Base-by-base conservation (phyloP, 1,284 basidiomycete species). In the Phellinidium pouzarii region DNA sequence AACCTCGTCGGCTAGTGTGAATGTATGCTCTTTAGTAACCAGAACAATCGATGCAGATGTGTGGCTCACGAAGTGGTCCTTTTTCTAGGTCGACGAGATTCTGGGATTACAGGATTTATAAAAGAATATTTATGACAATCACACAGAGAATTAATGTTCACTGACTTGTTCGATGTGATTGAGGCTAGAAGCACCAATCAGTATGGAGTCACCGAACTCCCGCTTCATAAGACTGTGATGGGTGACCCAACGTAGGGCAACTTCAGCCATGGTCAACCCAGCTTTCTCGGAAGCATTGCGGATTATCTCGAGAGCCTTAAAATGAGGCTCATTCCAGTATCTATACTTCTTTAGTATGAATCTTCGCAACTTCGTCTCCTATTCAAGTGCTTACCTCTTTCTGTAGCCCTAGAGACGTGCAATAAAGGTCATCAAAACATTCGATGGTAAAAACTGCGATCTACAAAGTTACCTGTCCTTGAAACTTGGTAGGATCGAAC, bases 241-340 rank as follows among this genome's bases (percentile, higher is more conserved):
- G 5, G 40, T 52, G 25, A 65, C 48, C 64, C 64, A 65, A 12
- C 64, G 59, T 1, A 65, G 55, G 3, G 64, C 64, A 2, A 40
- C 19, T 45, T 56, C 19, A 12, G 51, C 22, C 29, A 50, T 9
- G 36, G 5, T 41, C 31, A 52, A 36, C 12, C 19, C 19, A 11
- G n/a, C 3, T 2, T 40, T 40, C 37, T 5, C 57, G 55, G 9
- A 59, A 55, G 37, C 37, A 20, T 17, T 11, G 12, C 37, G 37
- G n/a, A 20, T 2, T 27, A 64, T 34, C 5, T 58, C 37, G 5
- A 65, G 55, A 17, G 63, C 64, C 14, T 56, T 41, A 46, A 65
- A 65, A 45, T 60, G 60, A n/a, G 37, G 19, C 44, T 34, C n/a
- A 36, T 42, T 56, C 54, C 51, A 53, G 46, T 56, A 53, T n/a